Percentiles rank a stretch among this genome's conserved stretches.
Evolutionary conservation across 2,329 filamentous ascomycete genomes (phyloP).

Genomic region (Zymoseptoria tritici): DNA sequence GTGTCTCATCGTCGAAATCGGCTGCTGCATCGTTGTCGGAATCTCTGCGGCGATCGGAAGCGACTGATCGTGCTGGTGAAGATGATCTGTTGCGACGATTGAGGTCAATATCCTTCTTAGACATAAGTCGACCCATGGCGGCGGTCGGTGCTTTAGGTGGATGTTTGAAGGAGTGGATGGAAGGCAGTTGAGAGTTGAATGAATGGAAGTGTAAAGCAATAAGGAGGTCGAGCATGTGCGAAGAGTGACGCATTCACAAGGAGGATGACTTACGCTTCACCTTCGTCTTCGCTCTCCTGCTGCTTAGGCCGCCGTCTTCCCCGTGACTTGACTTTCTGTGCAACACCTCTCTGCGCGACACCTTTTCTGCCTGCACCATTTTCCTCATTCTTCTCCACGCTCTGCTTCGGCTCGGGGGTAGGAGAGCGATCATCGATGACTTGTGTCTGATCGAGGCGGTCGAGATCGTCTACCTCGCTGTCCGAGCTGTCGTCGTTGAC

Average conservation of each 20-base stretch:
- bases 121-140: not conserved
- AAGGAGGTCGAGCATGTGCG: not conserved
- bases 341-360: constrained; percentile 31
- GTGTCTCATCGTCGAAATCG: constrained; percentile 47
- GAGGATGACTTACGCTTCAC: constrained; percentile 59
- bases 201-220: constrained; percentile 13
- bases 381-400: constrained; percentile 32
- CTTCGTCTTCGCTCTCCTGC: constrained; percentile 62
- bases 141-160: constrained; percentile 6
- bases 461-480: constrained; percentile 37
- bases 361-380: constrained; percentile 24
- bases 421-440: constrained; percentile 47
- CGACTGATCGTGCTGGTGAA: constrained; percentile 47
- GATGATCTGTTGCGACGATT: constrained; percentile 15
- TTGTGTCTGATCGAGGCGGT: constrained; percentile 44
- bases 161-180: not conserved
- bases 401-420: constrained; percentile 40
- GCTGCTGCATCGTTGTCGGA: constrained; percentile 15
- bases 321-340: constrained; percentile 40
- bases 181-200: not conserved
- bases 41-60: constrained; percentile 51
- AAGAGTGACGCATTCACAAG: not conserved
- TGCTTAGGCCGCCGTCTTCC: constrained; percentile 40
- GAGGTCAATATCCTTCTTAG: not conserved
- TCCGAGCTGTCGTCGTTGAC: constrained; percentile 62